Evolutionary conservation across 441 rosid genomes (phyloP).

Genomic region (Biscutella laevigata): DNA sequence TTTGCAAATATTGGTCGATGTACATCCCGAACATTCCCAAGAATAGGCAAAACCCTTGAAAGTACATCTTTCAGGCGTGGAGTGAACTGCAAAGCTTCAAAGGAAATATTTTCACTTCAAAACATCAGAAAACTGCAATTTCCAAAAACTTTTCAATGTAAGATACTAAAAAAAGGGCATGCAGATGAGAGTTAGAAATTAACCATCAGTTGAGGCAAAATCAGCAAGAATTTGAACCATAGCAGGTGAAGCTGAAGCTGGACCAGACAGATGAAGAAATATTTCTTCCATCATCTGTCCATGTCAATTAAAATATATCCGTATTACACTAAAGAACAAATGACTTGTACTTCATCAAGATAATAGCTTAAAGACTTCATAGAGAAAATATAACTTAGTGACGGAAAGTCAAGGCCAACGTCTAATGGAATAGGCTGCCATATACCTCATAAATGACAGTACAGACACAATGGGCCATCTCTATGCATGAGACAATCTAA

Average conservation of each 20-base stretch:
- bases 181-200: slow-evolving; percentile 26
- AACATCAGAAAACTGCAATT: slow-evolving; percentile 24
- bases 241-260: slow-evolving; percentile 72
- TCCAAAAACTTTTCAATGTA: slow-evolving; percentile 6
- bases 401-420: not conserved
- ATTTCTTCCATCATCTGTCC: slow-evolving; percentile 97
- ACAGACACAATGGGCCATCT: slow-evolving; percentile 1
- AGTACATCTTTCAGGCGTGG: slow-evolving; percentile 87
- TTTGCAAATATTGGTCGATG: slow-evolving; percentile 90
- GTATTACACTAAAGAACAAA: slow-evolving; percentile 9
- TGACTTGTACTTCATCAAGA: not conserved
- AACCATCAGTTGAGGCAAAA: slow-evolving; percentile 95
- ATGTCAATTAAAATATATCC: slow-evolving; percentile 15
- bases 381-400: not conserved
- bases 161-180: slow-evolving; percentile 13
- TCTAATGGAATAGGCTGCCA: slow-evolving; percentile 2
- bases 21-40: slow-evolving; percentile 84
- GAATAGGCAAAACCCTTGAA: slow-evolving; percentile 77
- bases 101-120: slow-evolving; percentile 33
- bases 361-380: not conserved
- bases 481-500: not conserved
- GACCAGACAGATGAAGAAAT: slow-evolving; percentile 67
- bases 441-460: slow-evolving; percentile 1
- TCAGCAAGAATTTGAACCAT: slow-evolving; percentile 98
- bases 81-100: slow-evolving; percentile 90